Conservation (phyloP, 306 rosid genomes). For the Parietaria judaica region DNA sequence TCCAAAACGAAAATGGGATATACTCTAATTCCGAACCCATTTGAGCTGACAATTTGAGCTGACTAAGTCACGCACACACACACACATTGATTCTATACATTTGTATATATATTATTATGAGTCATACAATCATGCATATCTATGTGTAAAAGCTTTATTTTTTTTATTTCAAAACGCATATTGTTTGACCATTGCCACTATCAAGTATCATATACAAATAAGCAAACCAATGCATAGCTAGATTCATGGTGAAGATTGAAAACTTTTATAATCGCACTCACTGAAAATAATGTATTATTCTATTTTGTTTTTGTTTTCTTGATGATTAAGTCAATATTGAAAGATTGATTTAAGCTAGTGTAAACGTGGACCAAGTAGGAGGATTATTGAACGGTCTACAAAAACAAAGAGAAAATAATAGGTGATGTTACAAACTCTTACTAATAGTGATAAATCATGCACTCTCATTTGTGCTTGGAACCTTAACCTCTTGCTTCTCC, state of each 20-base stretch:
- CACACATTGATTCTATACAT: too few relatives aligned
- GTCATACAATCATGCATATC: too few relatives aligned
- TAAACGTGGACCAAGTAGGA: slow-evolving; percentile 3
- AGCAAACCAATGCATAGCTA: neutral
- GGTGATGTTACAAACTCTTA: slow-evolving; percentile 6
- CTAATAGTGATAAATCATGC: slow-evolving; percentile 33
- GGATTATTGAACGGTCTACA: neutral
- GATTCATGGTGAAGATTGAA: neutral
- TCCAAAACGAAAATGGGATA: too few relatives aligned
- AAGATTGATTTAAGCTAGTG: neutral
- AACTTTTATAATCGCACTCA: neutral
- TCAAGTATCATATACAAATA: neutral
- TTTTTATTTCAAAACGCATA: too few relatives aligned
- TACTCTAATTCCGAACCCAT: too few relatives aligned
- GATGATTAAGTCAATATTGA: neutral
- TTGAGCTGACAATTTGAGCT: too few relatives aligned
- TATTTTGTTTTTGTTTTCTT: neutral
- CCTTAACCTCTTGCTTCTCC: slow-evolving; percentile 51
- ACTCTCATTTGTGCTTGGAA: slow-evolving; percentile 62
- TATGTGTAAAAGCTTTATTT: too few relatives aligned
- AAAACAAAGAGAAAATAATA: slow-evolving; percentile 12
- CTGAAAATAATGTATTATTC: neutral
- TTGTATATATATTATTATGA: too few relatives aligned
- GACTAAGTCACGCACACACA: too few relatives aligned
- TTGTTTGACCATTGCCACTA: neutral